phyloP scores from a whole-genome alignment of 1,139 yeast genomes.

The Magnusiomyces tetraspermus region DNA sequence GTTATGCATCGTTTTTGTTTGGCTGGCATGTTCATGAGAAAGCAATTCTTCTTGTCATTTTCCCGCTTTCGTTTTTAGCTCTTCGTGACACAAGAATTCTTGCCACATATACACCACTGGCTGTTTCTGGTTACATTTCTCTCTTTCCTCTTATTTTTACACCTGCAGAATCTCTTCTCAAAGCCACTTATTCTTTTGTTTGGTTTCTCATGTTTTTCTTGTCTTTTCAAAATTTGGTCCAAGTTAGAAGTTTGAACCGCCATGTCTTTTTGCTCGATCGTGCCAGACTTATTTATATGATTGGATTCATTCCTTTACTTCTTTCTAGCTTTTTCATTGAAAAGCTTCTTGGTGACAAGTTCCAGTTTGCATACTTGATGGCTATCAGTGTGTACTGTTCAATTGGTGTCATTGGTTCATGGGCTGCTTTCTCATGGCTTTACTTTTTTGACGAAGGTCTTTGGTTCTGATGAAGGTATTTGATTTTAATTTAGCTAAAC shows the following conservation, averaged over 20 bases:
- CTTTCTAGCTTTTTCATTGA: conserved; percentile 46
- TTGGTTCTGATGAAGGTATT: conserved; percentile 21
- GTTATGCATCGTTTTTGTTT: conserved; percentile 79
- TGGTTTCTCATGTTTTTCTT: conserved; percentile 77
- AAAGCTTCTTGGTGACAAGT: conserved; percentile 35
- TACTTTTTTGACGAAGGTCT: conserved; percentile 48
- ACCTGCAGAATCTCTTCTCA: conserved; percentile 68
- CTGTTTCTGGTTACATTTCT: conserved; percentile 78
- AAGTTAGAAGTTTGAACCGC: conserved; percentile 43
- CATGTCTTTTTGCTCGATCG: conserved; percentile 63
- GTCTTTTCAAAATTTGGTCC: conserved; percentile 58
- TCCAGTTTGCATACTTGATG: conserved; percentile 71
- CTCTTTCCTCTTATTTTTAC: conserved; percentile 82
- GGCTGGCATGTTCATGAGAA: conserved; percentile 99
- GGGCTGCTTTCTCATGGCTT: conserved; percentile 84
- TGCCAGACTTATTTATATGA: conserved; percentile 53
- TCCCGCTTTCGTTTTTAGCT: conserved; percentile 77
- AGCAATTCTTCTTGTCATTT: conserved; percentile 80
- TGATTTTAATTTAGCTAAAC: too few species aligned
- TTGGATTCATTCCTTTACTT: conserved; percentile 61
- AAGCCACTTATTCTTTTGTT: conserved; percentile 65
- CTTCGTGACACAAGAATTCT: conserved; percentile 62
- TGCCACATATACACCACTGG: conserved; percentile 46
- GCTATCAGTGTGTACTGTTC: conserved; percentile 78
- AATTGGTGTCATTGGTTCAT: conserved; percentile 73